phyloP scores from a whole-genome alignment of 2,329 filamentous ascomycete species.

The Hypoxylon sp. region DNA sequence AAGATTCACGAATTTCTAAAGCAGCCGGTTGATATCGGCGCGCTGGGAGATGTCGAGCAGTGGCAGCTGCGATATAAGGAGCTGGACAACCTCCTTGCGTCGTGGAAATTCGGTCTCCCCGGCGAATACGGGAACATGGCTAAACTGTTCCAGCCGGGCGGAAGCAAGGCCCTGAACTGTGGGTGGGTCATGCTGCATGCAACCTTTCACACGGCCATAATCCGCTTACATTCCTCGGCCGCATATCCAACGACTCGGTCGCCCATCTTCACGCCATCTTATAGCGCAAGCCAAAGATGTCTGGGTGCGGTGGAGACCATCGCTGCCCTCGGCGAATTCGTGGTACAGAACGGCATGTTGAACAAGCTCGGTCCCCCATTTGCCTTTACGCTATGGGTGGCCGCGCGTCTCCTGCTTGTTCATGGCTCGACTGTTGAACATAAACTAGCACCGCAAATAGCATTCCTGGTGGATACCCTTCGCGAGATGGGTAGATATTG shows the following conservation, averaged over 20 bases:
- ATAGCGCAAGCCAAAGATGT: constrained; percentile 85
- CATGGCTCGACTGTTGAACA: constrained; percentile 91
- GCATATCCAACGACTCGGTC: constrained; percentile 92
- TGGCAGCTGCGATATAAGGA: constrained; percentile 91
- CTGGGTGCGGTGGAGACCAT: constrained; percentile 86
- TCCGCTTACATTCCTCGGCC: constrained; percentile 89
- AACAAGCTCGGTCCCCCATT: constrained; percentile 88
- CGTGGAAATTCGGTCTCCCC: constrained; percentile 87
- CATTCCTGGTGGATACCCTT: constrained; percentile 84
- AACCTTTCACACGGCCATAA: constrained; percentile 89
- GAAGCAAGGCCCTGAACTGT: constrained; percentile 78
- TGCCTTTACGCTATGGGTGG: constrained; percentile 93
- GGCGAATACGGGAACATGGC: constrained; percentile 87
- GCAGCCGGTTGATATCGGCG: constrained; percentile 88
- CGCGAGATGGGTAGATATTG: constrained; percentile 84
- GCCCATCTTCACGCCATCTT: constrained; percentile 89
- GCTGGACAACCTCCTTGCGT: constrained; percentile 81
- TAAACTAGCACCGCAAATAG: constrained; percentile 81
- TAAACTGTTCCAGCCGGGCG: constrained; percentile 77
- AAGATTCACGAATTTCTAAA: constrained; percentile 91
- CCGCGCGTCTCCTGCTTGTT: constrained; percentile 85
- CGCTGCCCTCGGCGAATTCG: constrained; percentile 80
- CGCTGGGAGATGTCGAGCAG: constrained; percentile 83
- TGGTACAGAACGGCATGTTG: constrained; percentile 78
- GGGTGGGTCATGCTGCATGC: constrained; percentile 93